Percentiles rank a stretch among this genome's conserved stretches.
Evolutionary conservation across 2,329 filamentous ascomycete species (phyloP).

Genomic region (Zasmidium cellare): DNA sequence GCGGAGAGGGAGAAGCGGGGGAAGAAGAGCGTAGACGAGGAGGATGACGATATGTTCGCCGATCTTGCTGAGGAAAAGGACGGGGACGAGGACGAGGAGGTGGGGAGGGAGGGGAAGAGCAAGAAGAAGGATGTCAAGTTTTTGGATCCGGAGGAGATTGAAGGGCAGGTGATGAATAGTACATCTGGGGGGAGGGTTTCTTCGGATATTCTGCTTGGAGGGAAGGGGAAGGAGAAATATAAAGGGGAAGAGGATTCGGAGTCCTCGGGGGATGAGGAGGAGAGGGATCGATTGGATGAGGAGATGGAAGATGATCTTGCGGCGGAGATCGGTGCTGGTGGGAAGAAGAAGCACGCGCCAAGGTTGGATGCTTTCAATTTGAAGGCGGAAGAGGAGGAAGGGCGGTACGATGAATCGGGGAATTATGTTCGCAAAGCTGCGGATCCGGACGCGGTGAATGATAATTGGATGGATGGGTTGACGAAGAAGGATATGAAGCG

Average conservation of each 20-base stretch:
- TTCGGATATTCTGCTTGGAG: constrained; percentile 61
- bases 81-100: constrained; percentile 58
- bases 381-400: constrained; percentile 84
- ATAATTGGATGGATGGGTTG: constrained; percentile 87
- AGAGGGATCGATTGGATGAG: constrained; percentile 60
- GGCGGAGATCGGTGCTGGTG: constrained; percentile 85
- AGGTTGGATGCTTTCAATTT: constrained; percentile 97
- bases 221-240: constrained; percentile 46
- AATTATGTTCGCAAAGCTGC: constrained; percentile 88
- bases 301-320: constrained; percentile 71
- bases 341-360: constrained; percentile 88
- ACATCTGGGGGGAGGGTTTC: constrained; percentile 70
- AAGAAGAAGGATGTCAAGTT: constrained; percentile 65
- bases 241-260: constrained; percentile 34
- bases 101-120: constrained; percentile 55
- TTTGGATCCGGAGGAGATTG: constrained; percentile 64
- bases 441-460: constrained; percentile 87
- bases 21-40: constrained; percentile 58
- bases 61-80: constrained; percentile 63
- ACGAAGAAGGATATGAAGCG: constrained; percentile 91
- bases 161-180: constrained; percentile 74
- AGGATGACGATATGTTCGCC: constrained; percentile 81
- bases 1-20: constrained; percentile 32
- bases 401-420: constrained; percentile 83
- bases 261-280: constrained; percentile 59